phyloP scores from a whole-genome alignment of 140 eudicot genomes.

The Ambrosia hybrid region DNA sequence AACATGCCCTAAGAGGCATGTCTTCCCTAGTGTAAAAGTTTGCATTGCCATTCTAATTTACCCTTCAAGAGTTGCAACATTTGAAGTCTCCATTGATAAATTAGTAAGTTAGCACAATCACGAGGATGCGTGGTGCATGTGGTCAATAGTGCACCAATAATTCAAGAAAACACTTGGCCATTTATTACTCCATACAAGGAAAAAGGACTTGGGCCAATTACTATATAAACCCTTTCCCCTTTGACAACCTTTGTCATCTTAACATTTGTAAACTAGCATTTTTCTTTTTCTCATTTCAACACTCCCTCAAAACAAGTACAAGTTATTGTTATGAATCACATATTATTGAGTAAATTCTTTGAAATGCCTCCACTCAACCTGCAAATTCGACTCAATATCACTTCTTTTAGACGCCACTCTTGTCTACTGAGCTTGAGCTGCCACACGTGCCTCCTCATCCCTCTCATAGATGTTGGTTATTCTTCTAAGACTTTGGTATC shows the following conservation, averaged over 20 bases:
- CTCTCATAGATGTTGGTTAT: no score
- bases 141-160: slow-evolving; percentile 32
- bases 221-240: slow-evolving; percentile 34
- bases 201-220: slow-evolving; percentile 39
- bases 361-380: no score
- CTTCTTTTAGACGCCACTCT: no score
- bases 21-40: no score
- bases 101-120: slow-evolving; percentile 22
- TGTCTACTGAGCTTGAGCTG: no score
- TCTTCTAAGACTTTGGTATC: no score
- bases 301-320: slow-evolving; percentile 5
- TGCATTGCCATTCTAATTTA: no score
- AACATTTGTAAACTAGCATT: neutral
- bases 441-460: no score
- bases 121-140: slow-evolving; percentile 31
- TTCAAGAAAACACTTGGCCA: slow-evolving; percentile 26
- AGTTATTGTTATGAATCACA: neutral
- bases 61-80: neutral
- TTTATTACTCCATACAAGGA: slow-evolving; percentile 45
- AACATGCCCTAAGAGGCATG: no score
- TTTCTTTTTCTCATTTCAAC: slow-evolving; percentile 12
- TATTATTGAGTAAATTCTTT: no score
- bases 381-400: no score
- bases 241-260: slow-evolving; percentile 30
- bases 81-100: neutral